These are phyloP conservation scores for Paraconiothyrium brasiliense DNA, from an alignment of 2,329 filamentous ascomycete genomes.

Conservation along the genomic window DNA sequence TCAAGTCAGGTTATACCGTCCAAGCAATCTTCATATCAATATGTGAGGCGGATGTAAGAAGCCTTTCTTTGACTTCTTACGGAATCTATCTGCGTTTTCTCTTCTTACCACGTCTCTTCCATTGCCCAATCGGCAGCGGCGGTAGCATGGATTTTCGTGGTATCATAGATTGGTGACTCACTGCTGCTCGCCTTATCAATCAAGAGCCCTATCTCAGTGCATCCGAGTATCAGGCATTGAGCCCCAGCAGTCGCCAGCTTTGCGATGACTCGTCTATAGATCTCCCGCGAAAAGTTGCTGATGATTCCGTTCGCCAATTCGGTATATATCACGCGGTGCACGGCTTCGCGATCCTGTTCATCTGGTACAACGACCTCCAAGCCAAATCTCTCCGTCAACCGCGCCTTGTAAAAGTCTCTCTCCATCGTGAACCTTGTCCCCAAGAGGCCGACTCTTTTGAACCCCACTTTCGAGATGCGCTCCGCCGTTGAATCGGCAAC, in stretches of 20 bases:
- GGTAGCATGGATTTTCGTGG: conserved; percentile 9
- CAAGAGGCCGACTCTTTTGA: conserved; percentile 5
- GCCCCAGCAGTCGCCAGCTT: neutral
- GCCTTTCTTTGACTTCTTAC: no score
- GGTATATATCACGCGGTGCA: conserved; percentile 4
- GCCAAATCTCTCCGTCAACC: neutral
- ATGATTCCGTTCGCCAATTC: neutral
- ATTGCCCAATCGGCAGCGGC: conserved; percentile 13
- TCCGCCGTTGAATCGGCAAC: conserved; percentile 1
- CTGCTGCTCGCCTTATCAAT: neutral
- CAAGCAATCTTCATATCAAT: no score
- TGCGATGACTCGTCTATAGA: neutral
- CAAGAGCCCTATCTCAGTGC: conserved; percentile 11
- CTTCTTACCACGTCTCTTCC: neutral
- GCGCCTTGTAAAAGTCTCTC: conserved; percentile 4
- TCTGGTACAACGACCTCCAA: conserved; percentile 6
- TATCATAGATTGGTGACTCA: conserved; percentile 6
- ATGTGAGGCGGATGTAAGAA: no score
- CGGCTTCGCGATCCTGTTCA: neutral
- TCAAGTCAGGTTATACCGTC: no score
- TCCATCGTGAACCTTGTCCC: conserved; percentile 14
- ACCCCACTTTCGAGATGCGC: conserved; percentile 2
- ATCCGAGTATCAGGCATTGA: conserved; percentile 8
- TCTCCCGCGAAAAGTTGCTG: neutral
- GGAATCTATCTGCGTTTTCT: no score